Conservation (phyloP, 78 protist genomes). For the Dictyostelium capitatum region DNA sequence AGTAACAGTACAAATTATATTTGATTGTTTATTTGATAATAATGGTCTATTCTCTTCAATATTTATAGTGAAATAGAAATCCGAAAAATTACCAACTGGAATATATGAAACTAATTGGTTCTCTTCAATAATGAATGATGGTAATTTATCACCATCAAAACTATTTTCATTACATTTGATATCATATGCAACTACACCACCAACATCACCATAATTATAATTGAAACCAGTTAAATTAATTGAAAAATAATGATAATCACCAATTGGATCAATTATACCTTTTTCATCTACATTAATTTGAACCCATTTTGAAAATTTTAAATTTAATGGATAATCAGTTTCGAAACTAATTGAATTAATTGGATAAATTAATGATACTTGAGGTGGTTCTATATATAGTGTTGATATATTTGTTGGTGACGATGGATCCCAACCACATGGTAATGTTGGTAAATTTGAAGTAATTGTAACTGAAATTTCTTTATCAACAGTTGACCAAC, state of each 20-base stretch:
- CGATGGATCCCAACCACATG: constrained; percentile 10
- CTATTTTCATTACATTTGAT: neutral
- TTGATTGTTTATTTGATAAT: neutral
- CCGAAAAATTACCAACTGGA: neutral
- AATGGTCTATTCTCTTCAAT: neutral
- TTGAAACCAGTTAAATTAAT: neutral
- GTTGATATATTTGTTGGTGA: neutral
- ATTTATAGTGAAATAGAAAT: neutral
- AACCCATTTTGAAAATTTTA: constrained; percentile 11
- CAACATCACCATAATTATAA: constrained; percentile 1
- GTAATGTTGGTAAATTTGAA: neutral
- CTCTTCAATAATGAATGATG: neutral
- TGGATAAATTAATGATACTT: constrained; percentile 8
- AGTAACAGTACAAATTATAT: neutral
- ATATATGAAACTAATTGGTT: neutral
- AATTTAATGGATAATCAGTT: neutral
- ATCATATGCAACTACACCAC: neutral
- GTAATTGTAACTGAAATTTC: neutral
- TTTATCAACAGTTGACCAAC: constrained; percentile 12
- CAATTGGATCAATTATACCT: no score
- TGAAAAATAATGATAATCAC: neutral
- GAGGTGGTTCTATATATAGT: neutral
- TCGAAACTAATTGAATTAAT: neutral
- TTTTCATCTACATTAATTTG: neutral
- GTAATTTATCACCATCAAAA: neutral